Evolutionary conservation across 805 yeast species (phyloP).

Genomic region (Nakazawaea sp.): DNA sequence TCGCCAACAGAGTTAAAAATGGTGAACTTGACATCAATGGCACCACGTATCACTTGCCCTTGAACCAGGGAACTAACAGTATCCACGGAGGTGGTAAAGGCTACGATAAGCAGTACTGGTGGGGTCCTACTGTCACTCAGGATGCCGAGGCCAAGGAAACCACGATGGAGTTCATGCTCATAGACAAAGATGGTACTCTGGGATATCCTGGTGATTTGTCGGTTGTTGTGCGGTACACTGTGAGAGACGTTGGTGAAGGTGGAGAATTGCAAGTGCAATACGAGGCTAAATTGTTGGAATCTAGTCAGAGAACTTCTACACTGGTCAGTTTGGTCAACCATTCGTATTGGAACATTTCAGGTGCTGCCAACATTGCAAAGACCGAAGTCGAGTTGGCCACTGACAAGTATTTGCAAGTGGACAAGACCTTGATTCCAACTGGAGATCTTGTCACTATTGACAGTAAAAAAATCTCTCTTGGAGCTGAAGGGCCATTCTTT

Average conservation of each 20-base stretch:
- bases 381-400: slow-evolving; percentile 32
- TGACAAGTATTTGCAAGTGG: slow-evolving; percentile 35
- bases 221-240: slow-evolving; percentile 37
- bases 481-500: slow-evolving; percentile 26
- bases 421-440: slow-evolving; percentile 33
- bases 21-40: slow-evolving; percentile 37
- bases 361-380: slow-evolving; percentile 24
- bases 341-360: slow-evolving; percentile 47
- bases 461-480: slow-evolving; percentile 15
- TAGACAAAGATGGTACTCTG: slow-evolving; percentile 40
- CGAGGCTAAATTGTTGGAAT: slow-evolving; percentile 28
- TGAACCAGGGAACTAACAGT: slow-evolving; percentile 35
- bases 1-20: slow-evolving; percentile 49
- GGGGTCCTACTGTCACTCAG: slow-evolving; percentile 44
- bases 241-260: slow-evolving; percentile 23
- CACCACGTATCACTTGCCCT: slow-evolving; percentile 30
- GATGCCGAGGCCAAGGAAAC: slow-evolving; percentile 24
- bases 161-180: slow-evolving; percentile 29
- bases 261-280: slow-evolving; percentile 43
- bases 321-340: slow-evolving; percentile 57
- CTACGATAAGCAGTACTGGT: slow-evolving; percentile 40
- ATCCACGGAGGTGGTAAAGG: slow-evolving; percentile 53
- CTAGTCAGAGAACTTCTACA: slow-evolving; percentile 32
- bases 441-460: slow-evolving; percentile 30
- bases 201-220: slow-evolving; percentile 58